Conservation (phyloP, 2,329 filamentous ascomycete species). For the Sclerotinia sclerotiorum region DNA sequence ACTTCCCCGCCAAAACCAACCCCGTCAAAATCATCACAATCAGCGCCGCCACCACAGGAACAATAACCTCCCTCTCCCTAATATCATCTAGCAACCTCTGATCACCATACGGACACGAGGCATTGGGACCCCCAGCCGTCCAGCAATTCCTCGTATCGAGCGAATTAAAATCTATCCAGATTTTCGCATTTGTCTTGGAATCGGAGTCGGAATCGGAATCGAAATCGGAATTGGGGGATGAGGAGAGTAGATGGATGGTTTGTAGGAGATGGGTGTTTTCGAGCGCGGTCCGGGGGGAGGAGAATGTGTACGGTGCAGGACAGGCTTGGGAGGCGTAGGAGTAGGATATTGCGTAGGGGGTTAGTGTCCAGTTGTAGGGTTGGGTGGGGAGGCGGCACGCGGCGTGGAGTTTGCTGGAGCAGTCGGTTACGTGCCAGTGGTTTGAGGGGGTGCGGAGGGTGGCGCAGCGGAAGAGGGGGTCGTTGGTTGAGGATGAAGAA, state of each 20-base stretch:
- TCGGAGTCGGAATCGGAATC: conserved; percentile 24
- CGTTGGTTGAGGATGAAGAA: conserved; percentile 39
- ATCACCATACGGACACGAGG: conserved; percentile 57
- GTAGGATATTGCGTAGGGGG: conserved; percentile 46
- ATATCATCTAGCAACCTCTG: conserved; percentile 42
- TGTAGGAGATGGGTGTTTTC: conserved; percentile 59
- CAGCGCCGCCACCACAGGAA: conserved; percentile 59
- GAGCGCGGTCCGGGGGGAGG: conserved; percentile 59
- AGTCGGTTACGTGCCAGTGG: conserved; percentile 59
- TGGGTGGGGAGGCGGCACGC: conserved; percentile 55
- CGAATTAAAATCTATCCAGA: conserved; percentile 63
- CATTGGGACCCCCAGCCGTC: conserved; percentile 55
- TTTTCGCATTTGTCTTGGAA: conserved; percentile 38
- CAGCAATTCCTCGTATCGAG: conserved; percentile 58
- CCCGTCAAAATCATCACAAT: conserved; percentile 61
- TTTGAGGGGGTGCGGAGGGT: conserved; percentile 47
- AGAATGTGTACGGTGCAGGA: conserved; percentile 50
- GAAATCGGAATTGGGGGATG: conserved; percentile 28
- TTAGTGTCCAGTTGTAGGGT: conserved; percentile 61
- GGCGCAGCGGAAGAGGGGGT: conserved; percentile 53
- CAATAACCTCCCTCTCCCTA: conserved; percentile 48
- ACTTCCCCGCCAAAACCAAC: conserved; percentile 63
- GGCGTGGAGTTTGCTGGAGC: conserved; percentile 49
- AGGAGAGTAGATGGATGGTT: conserved; percentile 25
- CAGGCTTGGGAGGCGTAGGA: conserved; percentile 49